Evolutionary conservation across 352 stramenopile genomes (phyloP).

Genomic region (Globisporangium mamillatum): DNA sequence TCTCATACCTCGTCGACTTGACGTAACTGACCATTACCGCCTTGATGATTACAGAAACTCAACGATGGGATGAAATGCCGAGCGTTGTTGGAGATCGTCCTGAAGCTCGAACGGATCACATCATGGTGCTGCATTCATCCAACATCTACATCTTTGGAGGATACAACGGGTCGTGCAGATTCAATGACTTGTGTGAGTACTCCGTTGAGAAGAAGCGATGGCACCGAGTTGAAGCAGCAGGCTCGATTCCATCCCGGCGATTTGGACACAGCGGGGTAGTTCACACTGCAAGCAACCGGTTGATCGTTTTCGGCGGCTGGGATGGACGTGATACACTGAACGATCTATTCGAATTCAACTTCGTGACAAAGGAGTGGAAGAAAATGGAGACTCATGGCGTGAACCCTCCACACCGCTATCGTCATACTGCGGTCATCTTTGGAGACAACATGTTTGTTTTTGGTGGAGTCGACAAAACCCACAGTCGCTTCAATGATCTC

Average conservation of each 20-base stretch:
- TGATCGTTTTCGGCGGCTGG: slow-evolving; percentile 87
- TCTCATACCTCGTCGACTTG: neutral
- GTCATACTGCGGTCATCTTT: slow-evolving; percentile 82
- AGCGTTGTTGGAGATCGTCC: slow-evolving; percentile 55
- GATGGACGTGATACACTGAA: slow-evolving; percentile 85
- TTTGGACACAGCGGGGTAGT: slow-evolving; percentile 86
- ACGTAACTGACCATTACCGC: neutral
- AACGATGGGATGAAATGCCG: slow-evolving; percentile 79
- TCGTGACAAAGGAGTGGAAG: slow-evolving; percentile 66
- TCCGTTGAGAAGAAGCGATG: slow-evolving; percentile 56
- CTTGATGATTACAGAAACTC: slow-evolving; percentile 24
- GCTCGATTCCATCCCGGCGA: slow-evolving; percentile 52
- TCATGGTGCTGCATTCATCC: slow-evolving; percentile 76
- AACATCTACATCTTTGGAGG: slow-evolving; percentile 88
- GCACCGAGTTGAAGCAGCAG: slow-evolving; percentile 43
- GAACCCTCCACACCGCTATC: slow-evolving; percentile 75
- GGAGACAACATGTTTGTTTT: slow-evolving; percentile 89
- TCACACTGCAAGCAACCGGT: slow-evolving; percentile 54
- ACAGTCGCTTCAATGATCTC: slow-evolving; percentile 86
- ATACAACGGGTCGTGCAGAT: slow-evolving; percentile 82
- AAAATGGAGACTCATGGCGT: slow-evolving; percentile 51
- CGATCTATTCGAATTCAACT: slow-evolving; percentile 78
- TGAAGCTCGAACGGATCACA: slow-evolving; percentile 82
- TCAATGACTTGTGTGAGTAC: slow-evolving; percentile 83
- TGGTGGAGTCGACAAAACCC: slow-evolving; percentile 87